These are phyloP conservation scores for Lipomyces anomalus DNA, from an alignment of 805 yeast genomes.

Conservation along the genomic window DNA sequence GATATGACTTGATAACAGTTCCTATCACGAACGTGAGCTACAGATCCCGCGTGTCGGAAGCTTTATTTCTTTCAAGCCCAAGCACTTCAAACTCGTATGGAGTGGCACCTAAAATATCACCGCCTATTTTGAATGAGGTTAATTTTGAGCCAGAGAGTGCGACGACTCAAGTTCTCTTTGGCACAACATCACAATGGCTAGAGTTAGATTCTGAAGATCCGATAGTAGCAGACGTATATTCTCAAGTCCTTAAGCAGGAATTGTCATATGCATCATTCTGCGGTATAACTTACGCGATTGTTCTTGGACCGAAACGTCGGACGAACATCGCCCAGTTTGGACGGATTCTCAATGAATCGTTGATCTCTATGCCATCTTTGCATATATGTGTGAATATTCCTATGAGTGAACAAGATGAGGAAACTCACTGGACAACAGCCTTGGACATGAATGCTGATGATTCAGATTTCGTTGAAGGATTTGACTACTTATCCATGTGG, in stretches of 20 bases:
- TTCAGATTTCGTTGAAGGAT: constrained; percentile 17
- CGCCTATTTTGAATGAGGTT: constrained; percentile 16
- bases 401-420: constrained; percentile 28
- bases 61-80: background rate
- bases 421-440: constrained; percentile 5
- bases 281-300: constrained; percentile 50
- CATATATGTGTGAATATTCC: constrained; percentile 24
- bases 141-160: constrained; percentile 9
- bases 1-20: constrained; percentile 15
- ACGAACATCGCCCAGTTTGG: constrained; percentile 48
- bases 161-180: constrained; percentile 33
- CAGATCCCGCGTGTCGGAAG: constrained; percentile 16
- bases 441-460: background rate
- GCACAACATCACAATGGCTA: constrained; percentile 62
- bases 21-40: constrained; percentile 13
- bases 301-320: constrained; percentile 61
- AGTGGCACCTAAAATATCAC: constrained; percentile 1
- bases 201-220: constrained; percentile 54
- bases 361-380: constrained; percentile 25
- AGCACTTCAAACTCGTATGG: background rate
- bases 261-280: constrained; percentile 52
- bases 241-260: constrained; percentile 55
- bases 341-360: constrained; percentile 38
- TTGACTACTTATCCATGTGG: constrained; percentile 59
- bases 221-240: constrained; percentile 47